Conservation (phyloP, 108 stramenopile species). For the Discostella pseudostelligera region DNA sequence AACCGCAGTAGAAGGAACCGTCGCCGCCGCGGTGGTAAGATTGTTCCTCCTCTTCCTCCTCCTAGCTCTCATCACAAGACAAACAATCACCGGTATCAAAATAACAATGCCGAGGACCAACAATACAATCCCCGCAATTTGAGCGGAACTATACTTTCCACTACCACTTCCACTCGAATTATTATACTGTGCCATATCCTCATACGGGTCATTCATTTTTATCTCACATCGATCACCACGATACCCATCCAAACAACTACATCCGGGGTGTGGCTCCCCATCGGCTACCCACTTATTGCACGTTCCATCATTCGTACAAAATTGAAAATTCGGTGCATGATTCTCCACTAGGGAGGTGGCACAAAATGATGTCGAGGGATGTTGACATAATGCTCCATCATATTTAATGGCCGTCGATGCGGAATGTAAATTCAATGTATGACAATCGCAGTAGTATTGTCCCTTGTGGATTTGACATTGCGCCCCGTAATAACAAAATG, state of each 20-base stretch:
- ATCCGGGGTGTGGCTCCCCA: conserved; percentile 27
- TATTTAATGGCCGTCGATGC: conserved; percentile 12
- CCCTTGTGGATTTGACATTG: conserved; percentile 8
- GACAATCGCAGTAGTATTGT: conserved; percentile 15
- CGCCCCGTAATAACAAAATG: conserved; percentile 35
- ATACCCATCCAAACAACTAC: conserved; percentile 26
- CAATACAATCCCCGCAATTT: not conserved
- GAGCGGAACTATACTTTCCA: not conserved
- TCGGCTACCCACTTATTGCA: conserved; percentile 17
- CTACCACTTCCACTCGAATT: not conserved
- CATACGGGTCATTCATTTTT: not conserved
- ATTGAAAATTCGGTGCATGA: conserved; percentile 25
- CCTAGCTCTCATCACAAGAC: not conserved
- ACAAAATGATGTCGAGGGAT: conserved; percentile 26
- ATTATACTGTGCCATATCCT: not conserved
- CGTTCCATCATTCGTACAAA: conserved; percentile 38
- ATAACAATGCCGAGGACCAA: not conserved
- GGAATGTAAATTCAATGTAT: conserved; percentile 7
- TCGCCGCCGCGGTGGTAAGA: not conserved
- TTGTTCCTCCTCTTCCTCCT: not conserved
- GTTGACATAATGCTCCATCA: conserved; percentile 22
- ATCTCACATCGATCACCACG: conserved; percentile 29
- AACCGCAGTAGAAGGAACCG: not conserved
- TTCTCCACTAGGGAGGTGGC: conserved; percentile 21
- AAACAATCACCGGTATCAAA: not conserved